A percentile compares a stretch with the other conserved stretches of the same genome.
phyloP scores from a whole-genome alignment of 495 filamentous ascomycete genomes.

The Penicillium bialowiezense region DNA sequence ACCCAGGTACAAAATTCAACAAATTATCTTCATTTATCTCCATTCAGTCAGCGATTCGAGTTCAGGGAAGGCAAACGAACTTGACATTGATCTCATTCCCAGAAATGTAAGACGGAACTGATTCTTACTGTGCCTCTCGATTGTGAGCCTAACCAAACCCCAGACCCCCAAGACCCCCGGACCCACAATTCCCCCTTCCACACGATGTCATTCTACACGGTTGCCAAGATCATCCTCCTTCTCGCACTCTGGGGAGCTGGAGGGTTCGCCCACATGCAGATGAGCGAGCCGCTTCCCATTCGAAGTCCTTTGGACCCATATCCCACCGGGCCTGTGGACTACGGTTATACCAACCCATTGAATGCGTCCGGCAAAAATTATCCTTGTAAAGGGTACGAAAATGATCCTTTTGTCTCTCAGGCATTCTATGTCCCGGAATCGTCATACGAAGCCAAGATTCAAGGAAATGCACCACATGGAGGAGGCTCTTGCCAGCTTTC shows the following conservation, averaged over 20 bases:
- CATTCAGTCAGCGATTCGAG: slow-evolving; percentile 1
- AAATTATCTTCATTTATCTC: slow-evolving; percentile 4
- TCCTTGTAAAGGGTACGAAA: slow-evolving; percentile 64
- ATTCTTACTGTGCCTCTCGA: slow-evolving; percentile 3
- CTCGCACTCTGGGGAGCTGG: slow-evolving; percentile 3
- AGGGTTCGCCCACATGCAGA: slow-evolving; percentile 3
- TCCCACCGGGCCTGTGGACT: background rate
- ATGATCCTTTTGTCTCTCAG: slow-evolving; percentile 16
- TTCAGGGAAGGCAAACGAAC: background rate
- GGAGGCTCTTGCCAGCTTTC: slow-evolving; percentile 48
- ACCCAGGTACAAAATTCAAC: slow-evolving; percentile 4
- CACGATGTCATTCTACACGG: background rate
- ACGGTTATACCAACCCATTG: slow-evolving; percentile 4
- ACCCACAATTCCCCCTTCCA: background rate
- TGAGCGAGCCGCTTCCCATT: slow-evolving; percentile 3
- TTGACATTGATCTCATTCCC: background rate
- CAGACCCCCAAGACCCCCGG: background rate
- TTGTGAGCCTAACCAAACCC: slow-evolving; percentile 2
- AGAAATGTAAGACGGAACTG: slow-evolving; percentile 1
- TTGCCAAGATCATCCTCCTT: background rate
- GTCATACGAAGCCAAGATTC: slow-evolving; percentile 55
- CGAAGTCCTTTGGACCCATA: background rate
- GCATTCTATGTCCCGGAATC: slow-evolving; percentile 42
- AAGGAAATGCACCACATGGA: slow-evolving; percentile 49
- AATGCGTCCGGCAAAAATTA: slow-evolving; percentile 43